Base-by-base conservation (phyloP, 2,329 filamentous ascomycete species). In the Aurifilum marmelostoma region DNA sequence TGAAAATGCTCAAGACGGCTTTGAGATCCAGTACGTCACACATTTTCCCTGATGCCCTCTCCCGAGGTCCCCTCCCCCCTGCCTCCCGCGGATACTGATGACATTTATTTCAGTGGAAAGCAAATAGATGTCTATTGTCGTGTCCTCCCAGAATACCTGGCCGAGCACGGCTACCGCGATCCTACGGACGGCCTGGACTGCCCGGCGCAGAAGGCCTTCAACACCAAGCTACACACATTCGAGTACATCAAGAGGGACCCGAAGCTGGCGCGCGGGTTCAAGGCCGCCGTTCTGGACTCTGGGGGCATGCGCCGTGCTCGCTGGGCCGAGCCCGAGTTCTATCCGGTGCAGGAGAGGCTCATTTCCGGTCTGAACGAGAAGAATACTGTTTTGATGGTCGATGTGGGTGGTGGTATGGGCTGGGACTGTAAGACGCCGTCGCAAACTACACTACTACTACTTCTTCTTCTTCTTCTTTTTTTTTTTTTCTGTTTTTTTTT, bases 191-290 rank as follows among this genome's bases (percentile, higher is more conserved):
- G 54, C 11, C 54, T 66, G 11, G 56, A 66, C 65, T 61, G 65
- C 56, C 65, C 65, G 6, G 37, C 21, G 39, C 65, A 66, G 21
- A 66, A 32, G 65, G 65, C 39, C 3, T 52, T 61, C 65, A 37
- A 66, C 21, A 66, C 65, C 27, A 60, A 66, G 39, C 54, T 66
- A 14, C 65, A 66, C 56, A n/a, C 56, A 3, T 66, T 66, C 18
- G 65, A 66, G 39, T 66, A 61, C 39, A 61, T 66, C 54, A 43
- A 59, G 39, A 43, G n/a, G 18, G 65, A 66, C 21, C 65, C 65
- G 9, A 34, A 66, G 27, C 43, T 66, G 11, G 56, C 41, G 39
- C 39, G 39, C 29, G 54, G 58, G 14, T 66, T 66, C 54, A 66
- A 66, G 41, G 18, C 18, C 41, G 54, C 65, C 2, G 65, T 66